A percentile compares a stretch with the other conserved stretches of the same genome.
Evolutionary conservation across 163 green algal genomes (phyloP).

Genomic region (Scenedesmus sp.): DNA sequence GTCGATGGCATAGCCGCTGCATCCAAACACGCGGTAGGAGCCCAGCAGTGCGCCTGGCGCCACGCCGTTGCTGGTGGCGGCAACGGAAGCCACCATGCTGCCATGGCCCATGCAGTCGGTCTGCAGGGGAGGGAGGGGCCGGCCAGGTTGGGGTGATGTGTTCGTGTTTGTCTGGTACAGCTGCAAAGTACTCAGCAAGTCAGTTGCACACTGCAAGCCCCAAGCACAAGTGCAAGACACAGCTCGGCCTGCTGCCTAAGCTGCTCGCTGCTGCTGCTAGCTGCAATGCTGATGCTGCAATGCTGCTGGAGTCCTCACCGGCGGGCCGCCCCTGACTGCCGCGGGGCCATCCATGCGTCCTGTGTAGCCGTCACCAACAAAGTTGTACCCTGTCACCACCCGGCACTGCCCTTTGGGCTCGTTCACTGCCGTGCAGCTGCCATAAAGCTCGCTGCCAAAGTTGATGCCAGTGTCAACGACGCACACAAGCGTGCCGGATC

Average conservation of each 20-base stretch:
- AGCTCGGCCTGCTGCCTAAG: too few relatives aligned
- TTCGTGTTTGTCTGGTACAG: too few relatives aligned
- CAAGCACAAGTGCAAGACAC: too few relatives aligned
- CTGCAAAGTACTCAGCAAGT: too few relatives aligned
- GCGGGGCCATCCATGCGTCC: neutral
- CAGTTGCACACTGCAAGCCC: too few relatives aligned
- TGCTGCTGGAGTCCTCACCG: neutral
- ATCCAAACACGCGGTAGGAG: conserved; percentile 36
- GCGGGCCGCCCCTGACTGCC: neutral
- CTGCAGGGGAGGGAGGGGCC: too few relatives aligned
- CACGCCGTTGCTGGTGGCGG: conserved; percentile 26
- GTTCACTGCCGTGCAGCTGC: conserved; percentile 12
- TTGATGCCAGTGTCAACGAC: conserved; percentile 7
- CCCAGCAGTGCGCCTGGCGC: conserved; percentile 20
- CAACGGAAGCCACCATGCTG: conserved; percentile 36
- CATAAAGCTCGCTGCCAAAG: neutral
- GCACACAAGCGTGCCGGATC: neutral
- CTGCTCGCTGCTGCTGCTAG: neutral
- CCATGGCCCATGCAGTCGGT: conserved; percentile 42
- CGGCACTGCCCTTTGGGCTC: neutral
- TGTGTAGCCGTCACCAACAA: conserved; percentile 24
- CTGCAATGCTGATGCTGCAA: conserved; percentile 1
- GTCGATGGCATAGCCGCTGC: conserved; percentile 11
- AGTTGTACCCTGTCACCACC: conserved; percentile 13
- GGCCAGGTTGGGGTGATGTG: too few relatives aligned